Base-by-base conservation (phyloP, 768 basidiomycete species). In the Mrakia hoshinonis region DNA sequence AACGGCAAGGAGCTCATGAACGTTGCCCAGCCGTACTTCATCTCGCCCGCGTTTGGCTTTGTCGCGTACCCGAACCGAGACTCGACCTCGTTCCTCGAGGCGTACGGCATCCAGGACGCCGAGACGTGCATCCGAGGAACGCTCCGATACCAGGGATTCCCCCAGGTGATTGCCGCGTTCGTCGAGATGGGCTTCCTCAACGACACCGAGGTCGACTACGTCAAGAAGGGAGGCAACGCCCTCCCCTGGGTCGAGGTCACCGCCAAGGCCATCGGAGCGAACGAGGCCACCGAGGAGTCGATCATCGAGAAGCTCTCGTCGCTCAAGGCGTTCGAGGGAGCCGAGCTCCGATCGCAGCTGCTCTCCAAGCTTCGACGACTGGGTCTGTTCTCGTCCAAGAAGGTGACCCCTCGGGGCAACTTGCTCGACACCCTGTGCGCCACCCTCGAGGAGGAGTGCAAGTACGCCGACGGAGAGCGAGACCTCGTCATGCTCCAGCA, bases 401-500 rank as follows among this genome's bases (percentile, higher is more conserved):
- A 84, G 69, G 85, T 87, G 38, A 81, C 77, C 38, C 83, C 87
- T 63, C 78, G 79, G 1, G 82, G 93, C 74, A 93, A 90, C 81
- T 84, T 95, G 75, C 86, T 99, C 74, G 92, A 96, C 81, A 94
- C 96, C 4, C 88, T 99, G 73, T 96, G 94, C 79, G 90, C 86
- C 2, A 87, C 84, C 26, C 85, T 99, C 62, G 94, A 99, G 83
- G 85, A 83, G 73, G 84, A 95, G 79, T 96, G 97, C 91, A 85
- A 87, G 80, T 97, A 95, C 81, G 89, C 87, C 74, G 81, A 83
- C 60, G 91, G 91, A 74, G 93, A 98, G 81, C 88, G 91, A 13
- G 95, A 99, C 80, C 85, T 98, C 73, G 91, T 99, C 73, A 91
- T 98, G 87, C 86, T 99, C 67, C 95, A 97, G 81, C 95, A 99